Evolutionary conservation across 1,284 basidiomycete genomes (phyloP), one percentile per base, ranked within the genome.

Genomic region (Pascua sp.): DNA sequence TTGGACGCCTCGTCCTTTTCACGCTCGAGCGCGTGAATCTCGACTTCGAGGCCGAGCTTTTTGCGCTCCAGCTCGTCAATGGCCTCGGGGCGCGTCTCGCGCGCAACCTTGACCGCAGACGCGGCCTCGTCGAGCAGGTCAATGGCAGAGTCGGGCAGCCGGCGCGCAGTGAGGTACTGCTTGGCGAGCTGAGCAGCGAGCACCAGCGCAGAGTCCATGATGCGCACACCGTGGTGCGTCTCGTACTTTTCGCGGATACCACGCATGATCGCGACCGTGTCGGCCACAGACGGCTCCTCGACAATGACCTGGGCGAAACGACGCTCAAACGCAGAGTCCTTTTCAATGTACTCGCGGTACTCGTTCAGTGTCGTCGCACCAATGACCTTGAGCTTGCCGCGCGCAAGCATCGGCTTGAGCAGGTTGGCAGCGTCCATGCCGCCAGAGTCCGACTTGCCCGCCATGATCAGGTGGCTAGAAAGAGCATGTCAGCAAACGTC

Each of bases 301-400:
- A 98, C 87, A 44, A 95, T 77, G 51, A 98, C 94, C 75, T 95
- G 91, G 11, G 91, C 90, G 77, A 98, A 98, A 60, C 96, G 85
- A 61, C 95, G 86, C 73, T 98, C 95, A 57, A 98, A 83, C 2
- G 95, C 95, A 17, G 91, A 86, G 67, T 94, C 92, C 61, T 90
- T 94, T 78, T 98, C 95, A 73, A 98, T 94, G 77, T 94, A 91
- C 76, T 95, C 90, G 61, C 91, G 82, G 78, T 97, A 98, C 75
- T 98, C 94, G 57, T 87, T 85, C 7, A 95, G 82, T 0, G 94
- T 97, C 1, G 94, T 98, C 7, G 94, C 94, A 64, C 94, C 95
- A 57, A 98, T 95, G 71, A 86, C 86, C 56, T 86, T 84, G 45
- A 91, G 81, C 78, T 95, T 96, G 51, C 95, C 95, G 61, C 96